Conservation (phyloP, 1,284 basidiomycete species). For the Ceratobasidium sp. region DNA sequence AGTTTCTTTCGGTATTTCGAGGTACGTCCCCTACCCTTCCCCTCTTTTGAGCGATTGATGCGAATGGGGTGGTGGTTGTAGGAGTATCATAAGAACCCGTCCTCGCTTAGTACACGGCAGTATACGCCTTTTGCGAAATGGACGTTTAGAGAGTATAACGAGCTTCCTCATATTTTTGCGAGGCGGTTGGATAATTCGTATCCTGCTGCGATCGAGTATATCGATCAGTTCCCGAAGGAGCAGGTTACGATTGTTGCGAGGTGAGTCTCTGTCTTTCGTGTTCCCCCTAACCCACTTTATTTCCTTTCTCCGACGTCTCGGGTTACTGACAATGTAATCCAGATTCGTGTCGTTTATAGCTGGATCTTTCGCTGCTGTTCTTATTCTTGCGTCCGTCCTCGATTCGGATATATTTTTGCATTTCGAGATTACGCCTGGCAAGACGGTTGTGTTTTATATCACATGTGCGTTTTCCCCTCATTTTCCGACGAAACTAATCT, state of each 20-base stretch:
- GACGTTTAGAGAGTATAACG: conserved; percentile 99
- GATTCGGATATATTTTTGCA: conserved; percentile 93
- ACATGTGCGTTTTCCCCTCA: conserved; percentile 52
- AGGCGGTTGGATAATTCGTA: conserved; percentile 89
- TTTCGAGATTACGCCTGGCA: conserved; percentile 93
- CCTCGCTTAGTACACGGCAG: conserved; percentile 88
- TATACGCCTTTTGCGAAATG: conserved; percentile 96
- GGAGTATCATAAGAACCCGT: conserved; percentile 99
- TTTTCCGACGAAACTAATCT: neutral
- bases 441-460: conserved; percentile 94
- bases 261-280: conserved; percentile 59
- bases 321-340: neutral
- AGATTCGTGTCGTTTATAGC: conserved; percentile 96
- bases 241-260: conserved; percentile 88
- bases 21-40: conserved; percentile 58
- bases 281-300: no score
- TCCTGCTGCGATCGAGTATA: conserved; percentile 91
- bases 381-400: conserved; percentile 88
- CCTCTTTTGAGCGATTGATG: neutral
- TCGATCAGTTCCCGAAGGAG: conserved; percentile 97
- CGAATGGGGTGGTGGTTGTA: conserved; percentile 53
- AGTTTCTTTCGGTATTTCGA: conserved; percentile 99
- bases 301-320: neutral
- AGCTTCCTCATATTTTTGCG: conserved; percentile 92
- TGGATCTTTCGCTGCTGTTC: conserved; percentile 95